Conservation (phyloP, 148 eudicot genomes). For the Rhododendron molle region DNA sequence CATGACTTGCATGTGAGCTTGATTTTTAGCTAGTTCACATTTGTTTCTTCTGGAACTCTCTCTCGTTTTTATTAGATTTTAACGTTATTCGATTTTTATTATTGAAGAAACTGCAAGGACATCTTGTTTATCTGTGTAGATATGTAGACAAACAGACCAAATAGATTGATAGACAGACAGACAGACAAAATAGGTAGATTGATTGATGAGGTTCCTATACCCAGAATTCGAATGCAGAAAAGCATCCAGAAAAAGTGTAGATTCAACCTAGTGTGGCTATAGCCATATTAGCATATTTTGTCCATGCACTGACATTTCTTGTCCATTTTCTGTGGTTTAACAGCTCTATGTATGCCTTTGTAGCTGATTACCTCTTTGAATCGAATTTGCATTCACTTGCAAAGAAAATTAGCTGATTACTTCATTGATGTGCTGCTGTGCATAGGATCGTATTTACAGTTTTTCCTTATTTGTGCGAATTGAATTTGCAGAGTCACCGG, state of each 20-base stretch:
- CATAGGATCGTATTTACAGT: neutral
- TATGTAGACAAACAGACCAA: neutral
- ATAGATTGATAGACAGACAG: neutral
- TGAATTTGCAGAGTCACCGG: conserved; percentile 41
- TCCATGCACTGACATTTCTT: neutral
- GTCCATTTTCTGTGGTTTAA: neutral
- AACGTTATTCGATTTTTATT: neutral
- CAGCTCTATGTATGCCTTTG: neutral
- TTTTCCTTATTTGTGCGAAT: neutral
- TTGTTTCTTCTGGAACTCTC: neutral
- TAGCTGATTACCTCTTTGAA: neutral
- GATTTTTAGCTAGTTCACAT: neutral
- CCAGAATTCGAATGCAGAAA: neutral
- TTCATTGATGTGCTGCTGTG: neutral
- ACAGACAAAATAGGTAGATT: neutral
- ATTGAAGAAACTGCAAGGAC: neutral
- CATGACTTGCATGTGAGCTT: neutral
- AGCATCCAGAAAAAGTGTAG: neutral
- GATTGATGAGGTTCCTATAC: neutral
- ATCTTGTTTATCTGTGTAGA: neutral
- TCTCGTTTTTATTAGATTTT: neutral
- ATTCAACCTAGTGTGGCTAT: neutral
- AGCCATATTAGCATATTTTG: neutral
- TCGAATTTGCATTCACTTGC: no score
- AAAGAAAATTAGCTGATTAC: no score